Conservation (phyloP, 805 yeast species). For the Kodamaea fukazawae region DNA sequence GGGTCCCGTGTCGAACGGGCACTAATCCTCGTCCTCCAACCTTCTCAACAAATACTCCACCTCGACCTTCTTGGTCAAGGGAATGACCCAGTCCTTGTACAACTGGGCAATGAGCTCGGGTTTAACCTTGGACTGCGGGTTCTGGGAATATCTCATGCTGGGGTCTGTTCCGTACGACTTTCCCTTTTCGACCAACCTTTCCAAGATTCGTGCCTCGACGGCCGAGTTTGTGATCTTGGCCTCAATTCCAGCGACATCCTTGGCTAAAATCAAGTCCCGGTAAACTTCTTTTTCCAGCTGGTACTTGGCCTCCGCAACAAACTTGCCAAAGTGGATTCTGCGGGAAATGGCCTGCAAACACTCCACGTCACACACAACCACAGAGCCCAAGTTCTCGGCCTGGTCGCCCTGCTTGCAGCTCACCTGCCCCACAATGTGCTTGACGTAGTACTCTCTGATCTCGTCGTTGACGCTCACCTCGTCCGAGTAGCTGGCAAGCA, state of each 20-base stretch:
- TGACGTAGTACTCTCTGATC: constrained; percentile 66
- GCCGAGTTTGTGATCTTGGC: constrained; percentile 80
- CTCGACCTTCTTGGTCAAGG: constrained; percentile 92
- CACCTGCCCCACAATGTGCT: constrained; percentile 71
- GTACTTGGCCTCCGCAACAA: constrained; percentile 95
- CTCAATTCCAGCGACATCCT: constrained; percentile 71
- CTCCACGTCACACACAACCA: constrained; percentile 81
- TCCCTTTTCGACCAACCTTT: constrained; percentile 76
- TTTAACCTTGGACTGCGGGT: constrained; percentile 67
- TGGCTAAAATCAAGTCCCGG: constrained; percentile 59
- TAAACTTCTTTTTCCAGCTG: constrained; percentile 62
- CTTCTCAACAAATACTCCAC: constrained; percentile 86
- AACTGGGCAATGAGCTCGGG: constrained; percentile 80
- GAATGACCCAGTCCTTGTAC: constrained; percentile 86
- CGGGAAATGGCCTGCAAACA: constrained; percentile 84
- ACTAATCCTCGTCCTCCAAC: constrained; percentile 55
- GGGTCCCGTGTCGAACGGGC: too few relatives aligned
- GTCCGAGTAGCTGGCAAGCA: constrained; percentile 70
- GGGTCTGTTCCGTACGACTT: constrained; percentile 89
- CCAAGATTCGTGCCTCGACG: constrained; percentile 81
- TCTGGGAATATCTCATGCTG: constrained; percentile 64
- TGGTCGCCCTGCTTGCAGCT: constrained; percentile 70
- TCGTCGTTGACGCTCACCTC: constrained; percentile 73
- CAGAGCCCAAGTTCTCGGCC: constrained; percentile 82
- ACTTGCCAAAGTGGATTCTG: constrained; percentile 94